phyloP scores from a whole-genome alignment of 2,329 filamentous ascomycete species.

The Neobulgaria alba region DNA sequence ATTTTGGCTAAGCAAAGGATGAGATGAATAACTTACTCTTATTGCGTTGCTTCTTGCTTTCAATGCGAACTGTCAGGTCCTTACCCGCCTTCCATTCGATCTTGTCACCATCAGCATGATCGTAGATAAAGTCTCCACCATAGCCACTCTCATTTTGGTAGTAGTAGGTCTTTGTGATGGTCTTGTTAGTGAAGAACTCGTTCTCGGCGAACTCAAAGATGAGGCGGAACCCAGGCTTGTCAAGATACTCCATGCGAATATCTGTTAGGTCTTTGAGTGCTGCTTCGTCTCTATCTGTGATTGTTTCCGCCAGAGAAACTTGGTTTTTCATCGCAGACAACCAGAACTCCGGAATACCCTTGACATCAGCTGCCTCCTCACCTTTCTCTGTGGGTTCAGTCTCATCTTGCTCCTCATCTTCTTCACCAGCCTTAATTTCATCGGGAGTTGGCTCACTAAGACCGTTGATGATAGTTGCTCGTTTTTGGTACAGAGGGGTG shows the following conservation, averaged over 20 bases:
- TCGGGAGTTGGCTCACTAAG: slow-evolving; percentile 74
- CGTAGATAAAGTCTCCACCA: slow-evolving; percentile 98
- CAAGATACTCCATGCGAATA: slow-evolving; percentile 98
- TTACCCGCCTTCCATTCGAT: slow-evolving; percentile 93
- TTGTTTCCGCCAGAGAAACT: slow-evolving; percentile 93
- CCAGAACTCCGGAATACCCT: slow-evolving; percentile 98
- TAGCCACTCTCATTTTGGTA: slow-evolving; percentile 99
- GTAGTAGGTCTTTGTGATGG: slow-evolving; percentile 94
- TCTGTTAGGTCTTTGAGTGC: slow-evolving; percentile 85
- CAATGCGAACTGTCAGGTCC: slow-evolving; percentile 86
- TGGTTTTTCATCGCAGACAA: slow-evolving; percentile 99
- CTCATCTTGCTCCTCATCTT: slow-evolving; percentile 54
- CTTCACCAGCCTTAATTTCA: slow-evolving; percentile 80
- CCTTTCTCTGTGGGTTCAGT: slow-evolving; percentile 41
- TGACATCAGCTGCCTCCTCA: slow-evolving; percentile 38
- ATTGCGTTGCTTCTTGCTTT: slow-evolving; percentile 99
- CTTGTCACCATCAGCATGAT: slow-evolving; percentile 96
- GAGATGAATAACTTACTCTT: slow-evolving; percentile 69
- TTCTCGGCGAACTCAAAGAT: slow-evolving; percentile 97
- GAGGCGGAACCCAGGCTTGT: slow-evolving; percentile 94
- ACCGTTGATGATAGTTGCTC: slow-evolving; percentile 87
- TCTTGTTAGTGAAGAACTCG: slow-evolving; percentile 96
- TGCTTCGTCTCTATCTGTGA: slow-evolving; percentile 92
- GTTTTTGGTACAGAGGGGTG: slow-evolving; percentile 93
- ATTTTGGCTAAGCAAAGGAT: too few relatives aligned